Percentiles rank a stretch among this genome's conserved stretches.
Evolutionary conservation across 78 protist species (phyloP).

Genomic region (Dictyostelium discoideum): DNA sequence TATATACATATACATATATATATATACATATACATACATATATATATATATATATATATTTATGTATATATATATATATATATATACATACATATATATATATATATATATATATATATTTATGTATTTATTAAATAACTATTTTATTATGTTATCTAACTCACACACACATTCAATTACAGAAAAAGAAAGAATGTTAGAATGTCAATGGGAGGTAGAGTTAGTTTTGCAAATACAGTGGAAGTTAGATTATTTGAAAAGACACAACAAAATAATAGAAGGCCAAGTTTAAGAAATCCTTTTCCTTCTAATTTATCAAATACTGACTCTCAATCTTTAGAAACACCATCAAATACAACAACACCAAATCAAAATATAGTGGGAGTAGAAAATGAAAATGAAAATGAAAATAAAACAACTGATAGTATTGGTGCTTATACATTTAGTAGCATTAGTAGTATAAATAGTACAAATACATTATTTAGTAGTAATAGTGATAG

Average conservation of each 20-base stretch:
- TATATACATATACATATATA: too few species aligned
- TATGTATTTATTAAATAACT: too few species aligned
- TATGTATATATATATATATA: too few species aligned
- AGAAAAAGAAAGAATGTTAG: slow-evolving; percentile 47
- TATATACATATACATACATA: too few species aligned
- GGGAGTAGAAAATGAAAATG: not conserved
- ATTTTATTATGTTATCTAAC: too few species aligned
- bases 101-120: too few species aligned
- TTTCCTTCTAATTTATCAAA: not conserved
- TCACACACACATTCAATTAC: too few species aligned
- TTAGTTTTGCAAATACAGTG: slow-evolving; percentile 72
- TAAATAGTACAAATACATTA: not conserved
- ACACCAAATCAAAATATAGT: not conserved
- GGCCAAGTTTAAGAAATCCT: not conserved
- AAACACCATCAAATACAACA: not conserved
- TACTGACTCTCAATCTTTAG: not conserved
- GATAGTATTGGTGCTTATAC: not conserved
- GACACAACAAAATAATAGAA: slow-evolving; percentile 1
- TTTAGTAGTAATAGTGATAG: not conserved
- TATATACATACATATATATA: too few species aligned
- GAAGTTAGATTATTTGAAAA: slow-evolving; percentile 70
- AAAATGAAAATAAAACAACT: not conserved
- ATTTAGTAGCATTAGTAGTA: not conserved
- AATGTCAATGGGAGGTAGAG: slow-evolving; percentile 53
- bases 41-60: too few species aligned